Evolutionary conservation across 1,139 yeast genomes (phyloP).

Genomic region (Casaregolazyma lundiana): DNA sequence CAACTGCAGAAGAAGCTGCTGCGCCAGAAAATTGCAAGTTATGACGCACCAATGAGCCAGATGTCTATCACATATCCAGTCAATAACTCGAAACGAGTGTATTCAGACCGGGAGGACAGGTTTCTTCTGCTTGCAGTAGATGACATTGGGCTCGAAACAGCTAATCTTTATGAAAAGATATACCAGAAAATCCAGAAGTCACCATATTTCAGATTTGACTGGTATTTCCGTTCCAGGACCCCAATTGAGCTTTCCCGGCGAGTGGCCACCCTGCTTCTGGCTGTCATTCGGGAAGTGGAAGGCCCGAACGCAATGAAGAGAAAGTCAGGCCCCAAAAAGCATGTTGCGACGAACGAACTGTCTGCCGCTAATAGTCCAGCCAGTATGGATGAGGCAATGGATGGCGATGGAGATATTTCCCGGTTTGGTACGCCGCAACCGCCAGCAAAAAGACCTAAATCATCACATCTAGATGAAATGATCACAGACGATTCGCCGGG

Average conservation of each 20-base stretch:
- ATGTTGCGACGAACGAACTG: slow-evolving; percentile 12
- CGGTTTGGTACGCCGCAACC: slow-evolving; percentile 14
- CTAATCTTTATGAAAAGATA: slow-evolving; percentile 68
- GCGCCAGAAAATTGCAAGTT: slow-evolving; percentile 56
- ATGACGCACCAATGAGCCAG: slow-evolving; percentile 70
- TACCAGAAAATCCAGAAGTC: slow-evolving; percentile 71
- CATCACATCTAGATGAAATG: slow-evolving; percentile 5
- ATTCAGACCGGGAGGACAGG: slow-evolving; percentile 82
- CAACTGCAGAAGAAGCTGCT: slow-evolving; percentile 63
- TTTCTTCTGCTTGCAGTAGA: slow-evolving; percentile 68
- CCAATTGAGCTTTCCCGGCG: slow-evolving; percentile 84
- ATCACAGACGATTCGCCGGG: neutral
- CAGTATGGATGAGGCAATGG: slow-evolving; percentile 19
- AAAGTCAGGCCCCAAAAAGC: slow-evolving; percentile 24
- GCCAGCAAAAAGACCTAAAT: slow-evolving; percentile 19
- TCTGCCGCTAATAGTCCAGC: slow-evolving; percentile 20
- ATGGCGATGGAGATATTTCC: slow-evolving; percentile 16
- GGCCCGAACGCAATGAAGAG: slow-evolving; percentile 32
- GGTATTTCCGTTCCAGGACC: slow-evolving; percentile 84
- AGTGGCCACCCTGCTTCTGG: slow-evolving; percentile 62
- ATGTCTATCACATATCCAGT: slow-evolving; percentile 75
- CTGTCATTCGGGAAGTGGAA: slow-evolving; percentile 31
- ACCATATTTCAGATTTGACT: slow-evolving; percentile 79
- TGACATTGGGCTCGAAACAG: slow-evolving; percentile 75
- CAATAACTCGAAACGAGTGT: slow-evolving; percentile 81